phyloP scores from a whole-genome alignment of 139 green algal species.

The Coccomyxa sp. region DNA sequence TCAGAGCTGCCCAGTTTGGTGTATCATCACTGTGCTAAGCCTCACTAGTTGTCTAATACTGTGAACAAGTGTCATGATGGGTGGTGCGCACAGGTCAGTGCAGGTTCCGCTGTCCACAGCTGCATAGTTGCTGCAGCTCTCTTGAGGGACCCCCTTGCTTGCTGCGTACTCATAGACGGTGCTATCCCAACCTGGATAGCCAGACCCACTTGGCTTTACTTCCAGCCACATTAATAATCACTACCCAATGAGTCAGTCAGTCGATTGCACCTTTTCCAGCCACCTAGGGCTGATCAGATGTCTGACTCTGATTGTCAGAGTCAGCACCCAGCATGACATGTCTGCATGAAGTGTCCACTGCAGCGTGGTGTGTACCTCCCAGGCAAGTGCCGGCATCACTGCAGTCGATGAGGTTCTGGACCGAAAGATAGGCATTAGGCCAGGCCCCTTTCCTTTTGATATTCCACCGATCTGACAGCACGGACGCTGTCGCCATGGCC shows the following conservation, averaged over 20 bases:
- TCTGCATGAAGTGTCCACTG: too few species aligned
- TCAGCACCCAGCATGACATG: too few species aligned
- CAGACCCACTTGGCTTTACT: not conserved
- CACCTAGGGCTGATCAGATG: too few species aligned
- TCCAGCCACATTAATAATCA: not conserved
- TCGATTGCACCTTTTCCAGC: too few species aligned
- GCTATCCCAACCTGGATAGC: not conserved
- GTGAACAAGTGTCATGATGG: too few species aligned
- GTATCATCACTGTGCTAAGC: too few species aligned
- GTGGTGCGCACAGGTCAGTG: not conserved
- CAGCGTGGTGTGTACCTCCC: not conserved
- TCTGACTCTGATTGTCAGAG: too few species aligned
- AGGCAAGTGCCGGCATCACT: conserved; percentile 70
- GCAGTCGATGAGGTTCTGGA: conserved; percentile 86
- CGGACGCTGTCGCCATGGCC: conserved; percentile 67
- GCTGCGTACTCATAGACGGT: not conserved
- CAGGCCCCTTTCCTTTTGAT: conserved; percentile 56
- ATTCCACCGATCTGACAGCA: conserved; percentile 78
- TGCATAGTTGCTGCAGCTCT: conserved; percentile 42
- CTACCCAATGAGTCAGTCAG: too few species aligned
- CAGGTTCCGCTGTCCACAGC: conserved; percentile 35
- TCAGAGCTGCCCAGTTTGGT: too few species aligned
- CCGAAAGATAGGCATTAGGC: conserved; percentile 52
- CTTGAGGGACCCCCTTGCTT: not conserved
- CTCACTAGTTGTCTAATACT: too few species aligned